Base-by-base conservation (phyloP, 73 alveolate genomes). In the Paramecium caudatum region DNA sequence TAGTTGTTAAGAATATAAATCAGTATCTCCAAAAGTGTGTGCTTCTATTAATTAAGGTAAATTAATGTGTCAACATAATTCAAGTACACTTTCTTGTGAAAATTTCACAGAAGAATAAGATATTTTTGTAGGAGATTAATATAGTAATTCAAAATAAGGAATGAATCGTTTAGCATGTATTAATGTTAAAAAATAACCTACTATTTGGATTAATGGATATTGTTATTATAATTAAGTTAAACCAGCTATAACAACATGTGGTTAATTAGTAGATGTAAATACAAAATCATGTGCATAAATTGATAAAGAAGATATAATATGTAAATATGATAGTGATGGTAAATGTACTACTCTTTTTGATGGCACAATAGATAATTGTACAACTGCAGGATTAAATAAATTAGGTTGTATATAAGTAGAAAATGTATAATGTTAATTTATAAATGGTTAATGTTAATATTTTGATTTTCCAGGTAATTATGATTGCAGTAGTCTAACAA, bases 1-100 rank as follows among this genome's bases (percentile, higher is more conserved):
- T 0, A 1, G 13, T 7, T 74, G 88, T 23, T 2, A 15, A 17
- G 3, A 43, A 16, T 74, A 74, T 45, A 2, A 12, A 45, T 41
- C 62, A 12, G 88, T 74, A 19, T 74, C 88, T 4, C 45, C 88
- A 37, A 74, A 74, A 17, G 88, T 74, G 6, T 74, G 88, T 41
- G 62, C 62, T 19, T 74, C 62, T 9, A 74, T 74, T 0, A 41
- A 2, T 21, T 41, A 45, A 74, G 2, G 47, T 9, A 45, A 45
- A 12, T 74, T 74, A 45, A 74, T 41, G 32, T 74, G 88, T 21
- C 8, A 43, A 65, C 83, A 65, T 12, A 65, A 65, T 65, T 13
- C 49, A 74, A 12, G 2, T 5, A 74, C 88, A 2, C 32, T 17
- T 19, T 21, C 36, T 8, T 37, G 88, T 16, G 83, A 65, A 65